Base-by-base conservation (phyloP, 2,329 filamentous ascomycete genomes). In the Nemania abortiva region DNA sequence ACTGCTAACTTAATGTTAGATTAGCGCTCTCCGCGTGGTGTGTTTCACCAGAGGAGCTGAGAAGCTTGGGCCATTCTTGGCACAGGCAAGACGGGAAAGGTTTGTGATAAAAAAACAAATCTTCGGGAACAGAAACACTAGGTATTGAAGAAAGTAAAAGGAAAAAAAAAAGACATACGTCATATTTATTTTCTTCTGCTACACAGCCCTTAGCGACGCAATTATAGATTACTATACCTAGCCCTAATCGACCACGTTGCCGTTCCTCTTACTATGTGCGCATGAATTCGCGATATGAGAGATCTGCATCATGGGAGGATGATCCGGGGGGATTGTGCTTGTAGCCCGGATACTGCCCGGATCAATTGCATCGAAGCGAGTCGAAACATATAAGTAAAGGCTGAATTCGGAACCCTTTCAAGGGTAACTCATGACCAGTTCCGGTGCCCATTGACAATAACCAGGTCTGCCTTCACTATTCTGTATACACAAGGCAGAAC, bases 201-300 rank as follows among this genome's bases (percentile, higher is more conserved):
- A 55, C 45, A 42, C 47, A 37, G 13, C 34, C 42, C 42, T 24
- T n/a, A 31, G 34, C 42, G 34, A 24, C 39, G 52, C 34, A 62
- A 69, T 62, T 7, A 37, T 22, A 24, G 56, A 69, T 65, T 66
- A 65, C 62, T 69, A 62, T 34, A 10, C n/a, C 13, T n/a, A 53
- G 2, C 31, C 24, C 24, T 50, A 42, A 47, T 49, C 27, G 50
- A 22, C 55, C 34, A 20, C 47, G 39, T 61, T 18, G 27, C 29
- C 24, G 42, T 52, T n/a, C 27, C 27, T 53, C 24, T 34, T 56
- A 20, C 52, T 42, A 50, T 22, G 6, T 39, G 34, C 50, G 15
- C 49, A 60, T 53, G 22, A 42, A 52, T 57, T 11, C 31, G 47
- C 37, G 34, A 57, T 57, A 37, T 18, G 29, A 27, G 24, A 24